Percentiles rank a stretch among this genome's conserved stretches.
Evolutionary conservation across 345 rosid species (phyloP).

Genomic region (Sapria himalayana): DNA sequence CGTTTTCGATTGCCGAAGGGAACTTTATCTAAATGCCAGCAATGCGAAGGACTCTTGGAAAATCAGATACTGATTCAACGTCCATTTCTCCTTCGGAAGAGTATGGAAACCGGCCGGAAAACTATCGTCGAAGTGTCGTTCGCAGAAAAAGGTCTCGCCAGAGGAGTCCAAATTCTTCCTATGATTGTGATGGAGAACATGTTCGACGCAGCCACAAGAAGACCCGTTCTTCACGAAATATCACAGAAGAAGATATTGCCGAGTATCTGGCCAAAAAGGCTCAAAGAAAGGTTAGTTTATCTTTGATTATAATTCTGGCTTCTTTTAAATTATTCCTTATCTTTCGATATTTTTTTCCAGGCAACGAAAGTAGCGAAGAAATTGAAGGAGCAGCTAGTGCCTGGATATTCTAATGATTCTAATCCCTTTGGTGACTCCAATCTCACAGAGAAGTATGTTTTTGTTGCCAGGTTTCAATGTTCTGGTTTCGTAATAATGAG

Average conservation of each 20-base stretch:
- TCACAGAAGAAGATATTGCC: slow-evolving; percentile 43
- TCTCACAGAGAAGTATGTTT: slow-evolving; percentile 61
- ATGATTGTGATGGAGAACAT: slow-evolving; percentile 19
- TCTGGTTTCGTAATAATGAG: too few relatives aligned
- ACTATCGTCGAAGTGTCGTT: slow-evolving; percentile 17
- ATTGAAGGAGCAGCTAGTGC: slow-evolving; percentile 44
- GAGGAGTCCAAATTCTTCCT: slow-evolving; percentile 10
- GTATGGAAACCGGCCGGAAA: too few relatives aligned
- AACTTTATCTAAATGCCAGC: too few relatives aligned
- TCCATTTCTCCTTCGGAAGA: too few relatives aligned
- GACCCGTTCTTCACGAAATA: slow-evolving; percentile 21
- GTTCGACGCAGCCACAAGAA: slow-evolving; percentile 19
- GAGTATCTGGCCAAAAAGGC: slow-evolving; percentile 63
- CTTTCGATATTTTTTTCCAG: slow-evolving; percentile 15
- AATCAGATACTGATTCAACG: too few relatives aligned
- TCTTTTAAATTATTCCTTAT: slow-evolving; percentile 1
- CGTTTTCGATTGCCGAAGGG: too few relatives aligned
- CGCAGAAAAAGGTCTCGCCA: slow-evolving; percentile 7
- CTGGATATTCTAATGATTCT: slow-evolving; percentile 85
- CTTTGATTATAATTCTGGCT: neutral
- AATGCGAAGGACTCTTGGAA: too few relatives aligned
- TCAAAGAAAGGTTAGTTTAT: slow-evolving; percentile 42
- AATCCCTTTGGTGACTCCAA: slow-evolving; percentile 94
- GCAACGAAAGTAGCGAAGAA: slow-evolving; percentile 63
- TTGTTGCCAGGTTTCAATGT: too few relatives aligned